Evolutionary conservation across 768 basidiomycete genomes (phyloP).

Genomic region (Xerocomellus amylosporus): DNA sequence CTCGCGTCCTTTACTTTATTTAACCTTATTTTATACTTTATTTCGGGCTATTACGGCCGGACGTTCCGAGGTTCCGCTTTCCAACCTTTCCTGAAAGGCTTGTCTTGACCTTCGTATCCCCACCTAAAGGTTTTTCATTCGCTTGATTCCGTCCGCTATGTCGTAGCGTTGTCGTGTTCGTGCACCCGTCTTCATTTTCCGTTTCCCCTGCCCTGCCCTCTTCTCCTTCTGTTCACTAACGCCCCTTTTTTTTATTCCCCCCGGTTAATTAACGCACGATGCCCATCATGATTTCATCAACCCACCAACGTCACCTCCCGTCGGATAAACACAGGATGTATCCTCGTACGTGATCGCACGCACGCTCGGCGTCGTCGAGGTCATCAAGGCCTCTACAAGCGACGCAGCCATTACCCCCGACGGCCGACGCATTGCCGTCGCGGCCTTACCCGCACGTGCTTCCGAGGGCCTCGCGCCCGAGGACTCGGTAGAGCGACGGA

Average conservation of each 20-base stretch:
- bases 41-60: constrained; percentile 8
- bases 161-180: constrained; percentile 1
- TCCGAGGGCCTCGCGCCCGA: constrained; percentile 17
- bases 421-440: neutral
- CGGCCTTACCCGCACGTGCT: neutral
- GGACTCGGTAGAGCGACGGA: constrained; percentile 2
- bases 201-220: neutral
- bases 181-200: neutral
- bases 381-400: constrained; percentile 69
- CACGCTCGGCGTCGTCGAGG: constrained; percentile 74
- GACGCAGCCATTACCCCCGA: constrained; percentile 33
- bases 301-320: neutral
- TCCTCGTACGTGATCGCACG: constrained; percentile 80
- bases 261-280: neutral
- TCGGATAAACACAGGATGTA: constrained; percentile 54
- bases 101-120: constrained; percentile 14
- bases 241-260: neutral
- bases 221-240: constrained; percentile 10
- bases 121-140: constrained; percentile 1
- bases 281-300: neutral
- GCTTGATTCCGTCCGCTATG: constrained; percentile 1
- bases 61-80: constrained; percentile 11
- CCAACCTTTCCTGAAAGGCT: neutral
- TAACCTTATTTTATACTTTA: constrained; percentile 10
- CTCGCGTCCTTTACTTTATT: neutral